A percentile compares a stretch with the other conserved stretches of the same genome.
phyloP scores from a whole-genome alignment of 1,139 yeast genomes.

The Diutina catenulata region DNA sequence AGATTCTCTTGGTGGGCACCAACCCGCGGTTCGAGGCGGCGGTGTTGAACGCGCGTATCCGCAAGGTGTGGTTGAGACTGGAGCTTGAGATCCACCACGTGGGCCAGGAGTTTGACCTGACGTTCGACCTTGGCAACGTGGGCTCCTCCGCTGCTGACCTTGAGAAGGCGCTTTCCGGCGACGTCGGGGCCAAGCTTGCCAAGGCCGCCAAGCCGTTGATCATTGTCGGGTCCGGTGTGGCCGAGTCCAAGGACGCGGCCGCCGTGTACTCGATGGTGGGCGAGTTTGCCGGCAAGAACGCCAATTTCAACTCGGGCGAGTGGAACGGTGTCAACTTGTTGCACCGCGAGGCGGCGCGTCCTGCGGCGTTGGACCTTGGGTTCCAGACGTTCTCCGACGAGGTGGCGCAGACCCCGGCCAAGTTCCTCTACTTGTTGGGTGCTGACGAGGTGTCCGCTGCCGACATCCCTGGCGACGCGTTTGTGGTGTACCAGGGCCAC shows the following conservation, averaged over 20 bases:
- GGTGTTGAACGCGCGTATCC: slow-evolving; percentile 69
- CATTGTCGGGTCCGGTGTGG: slow-evolving; percentile 73
- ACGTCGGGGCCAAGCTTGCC: slow-evolving; percentile 56
- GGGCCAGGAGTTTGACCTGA: slow-evolving; percentile 71
- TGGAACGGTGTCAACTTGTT: slow-evolving; percentile 80
- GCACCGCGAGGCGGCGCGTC: slow-evolving; percentile 81
- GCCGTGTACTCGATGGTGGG: slow-evolving; percentile 54
- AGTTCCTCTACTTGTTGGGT: slow-evolving; percentile 69
- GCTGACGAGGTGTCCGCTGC: slow-evolving; percentile 69
- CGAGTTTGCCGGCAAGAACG: slow-evolving; percentile 46
- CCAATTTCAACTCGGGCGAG: slow-evolving; percentile 53
- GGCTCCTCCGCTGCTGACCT: slow-evolving; percentile 55
- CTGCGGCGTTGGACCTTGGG: slow-evolving; percentile 80
- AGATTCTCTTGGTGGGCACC: slow-evolving; percentile 67
- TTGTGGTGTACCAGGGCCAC: slow-evolving; percentile 86
- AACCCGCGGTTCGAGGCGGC: slow-evolving; percentile 92
- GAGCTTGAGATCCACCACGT: slow-evolving; percentile 56
- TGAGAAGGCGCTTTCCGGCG: slow-evolving; percentile 51
- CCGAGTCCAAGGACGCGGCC: slow-evolving; percentile 54
- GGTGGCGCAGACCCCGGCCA: slow-evolving; percentile 43
- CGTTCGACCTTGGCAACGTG: slow-evolving; percentile 53
- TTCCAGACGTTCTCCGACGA: slow-evolving; percentile 48
- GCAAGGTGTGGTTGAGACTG: slow-evolving; percentile 72
- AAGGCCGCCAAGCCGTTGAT: slow-evolving; percentile 67
- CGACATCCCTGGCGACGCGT: slow-evolving; percentile 75